Evolutionary conservation across 2,329 filamentous ascomycete genomes (phyloP), one percentile per base, ranked within the genome.

Genomic region (Ilyonectria destructans): DNA sequence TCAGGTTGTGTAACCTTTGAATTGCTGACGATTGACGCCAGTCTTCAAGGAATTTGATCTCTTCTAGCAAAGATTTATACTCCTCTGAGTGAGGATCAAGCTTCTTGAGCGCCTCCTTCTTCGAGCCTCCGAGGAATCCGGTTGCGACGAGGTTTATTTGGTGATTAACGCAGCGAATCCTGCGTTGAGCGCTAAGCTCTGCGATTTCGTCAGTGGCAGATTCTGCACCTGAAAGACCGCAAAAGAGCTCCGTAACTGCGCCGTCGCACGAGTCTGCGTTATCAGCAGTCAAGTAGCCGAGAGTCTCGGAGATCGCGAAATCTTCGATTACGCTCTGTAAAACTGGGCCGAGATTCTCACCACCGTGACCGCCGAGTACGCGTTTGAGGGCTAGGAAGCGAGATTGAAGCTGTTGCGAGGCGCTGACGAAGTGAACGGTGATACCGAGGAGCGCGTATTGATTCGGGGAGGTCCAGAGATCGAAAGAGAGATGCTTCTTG

Each of bases 101-200:
- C 23, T 23, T 23, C 23, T 23, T 23, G 23, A 23, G 23, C 23
- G 23, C 23, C 23, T 23, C 23, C 23, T 23, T 23, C 23, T 23
- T 23, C 23, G 23, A 23, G 48, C 48, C 23, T 26, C 21, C 23
- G 19, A 51, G 21, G 48, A 51, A 51, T 23, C 19, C 23, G 9
- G 19, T 51, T 51, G 48, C 48, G 10, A 26, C 19, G 19, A 51
- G 48, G 48, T 51, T 51, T 23, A 29, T 23, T 23, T 26, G 19
- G 21, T 51, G 48, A 26, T 26, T 26, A 51, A 51, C 48, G 21
- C 23, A 51, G 48, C 23, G 48, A 26, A 51, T 51, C 21, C 48
- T 23, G 19, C 48, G 48, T 26, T 51, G 6, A 51, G 19, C 48
- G 48, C 48, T 26, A 29, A 26, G 48, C 19, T 51, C 48, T 26